Evolutionary conservation across 148 eudicot genomes (phyloP), one percentile per base, ranked within the genome.

Genomic region (Chenopodium suecicum): DNA sequence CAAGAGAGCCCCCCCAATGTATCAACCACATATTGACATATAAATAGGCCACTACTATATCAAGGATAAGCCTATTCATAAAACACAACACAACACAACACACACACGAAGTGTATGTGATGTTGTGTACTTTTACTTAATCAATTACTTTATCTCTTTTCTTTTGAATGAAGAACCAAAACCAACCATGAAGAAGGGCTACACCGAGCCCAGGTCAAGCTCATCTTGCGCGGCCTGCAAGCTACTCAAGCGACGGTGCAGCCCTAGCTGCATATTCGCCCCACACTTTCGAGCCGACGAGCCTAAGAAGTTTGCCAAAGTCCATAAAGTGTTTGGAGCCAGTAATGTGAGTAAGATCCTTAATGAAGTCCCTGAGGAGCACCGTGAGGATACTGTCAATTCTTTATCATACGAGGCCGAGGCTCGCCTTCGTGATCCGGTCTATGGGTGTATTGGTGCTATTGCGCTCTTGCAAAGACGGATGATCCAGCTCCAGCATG

Each of bases 211-310:
- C 20, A 90, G 98, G 16, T 92, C 97, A 54, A 91, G 86, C 80
- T 90, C 97, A 34, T 91, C 98, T 17, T 94, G 98, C 66, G 97
- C 95, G 41, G 98, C 98, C 60, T 92, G 98, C 89, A 94, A 94
- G 85, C 88, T 91, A 75, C 81, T 94, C 20, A 92, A 91, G 84
- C 87, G 98, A 17, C 79, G 91, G 16, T 94, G 98, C 90, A 82
- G 82, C 9, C 82, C 91, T 0, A 71, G 10, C 58, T 94, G 98
- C 83, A 88, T 89, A 44, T 92, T 94, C 84, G 92, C 97, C 0
- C 98, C 98, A 2, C 88, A 94, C 70, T 94, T 94, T 68, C 89
- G 87, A 4, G 89, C 95, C 20, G 94, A 94, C 56, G 92, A 94
- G 88, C 90, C 92, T 13, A 86, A 85, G 41, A 92, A 88, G 75